phyloP scores from a whole-genome alignment of 1,284 basidiomycete species.

The Peniophora sp. region DNA sequence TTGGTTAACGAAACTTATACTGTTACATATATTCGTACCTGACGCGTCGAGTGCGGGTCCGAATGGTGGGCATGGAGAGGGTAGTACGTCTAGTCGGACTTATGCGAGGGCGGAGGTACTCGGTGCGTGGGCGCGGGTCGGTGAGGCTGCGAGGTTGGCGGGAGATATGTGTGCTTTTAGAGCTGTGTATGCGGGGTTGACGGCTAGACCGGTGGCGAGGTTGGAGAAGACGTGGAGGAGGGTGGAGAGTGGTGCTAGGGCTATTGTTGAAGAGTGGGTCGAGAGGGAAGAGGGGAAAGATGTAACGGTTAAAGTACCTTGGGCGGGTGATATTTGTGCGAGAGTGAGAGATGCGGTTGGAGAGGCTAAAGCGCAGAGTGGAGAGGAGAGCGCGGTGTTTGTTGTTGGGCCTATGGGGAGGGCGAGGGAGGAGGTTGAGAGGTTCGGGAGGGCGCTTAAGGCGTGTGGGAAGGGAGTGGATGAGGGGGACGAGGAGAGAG shows the following conservation, averaged over 20 bases:
- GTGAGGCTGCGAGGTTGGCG: constrained; percentile 54
- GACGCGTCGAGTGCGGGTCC: constrained; percentile 29
- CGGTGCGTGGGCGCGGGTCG: constrained; percentile 61
- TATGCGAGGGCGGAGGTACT: constrained; percentile 67
- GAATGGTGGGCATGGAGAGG: too few species aligned
- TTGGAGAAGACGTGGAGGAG: constrained; percentile 73
- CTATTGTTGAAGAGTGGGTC: constrained; percentile 60
- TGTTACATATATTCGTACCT: constrained; percentile 60
- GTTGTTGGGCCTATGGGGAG: constrained; percentile 30
- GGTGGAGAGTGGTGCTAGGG: constrained; percentile 49
- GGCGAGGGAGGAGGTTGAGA: constrained; percentile 42
- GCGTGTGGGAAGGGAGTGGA: constrained; percentile 37
- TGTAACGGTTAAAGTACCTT: constrained; percentile 39
- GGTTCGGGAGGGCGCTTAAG: constrained; percentile 40
- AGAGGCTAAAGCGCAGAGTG: constrained; percentile 24
- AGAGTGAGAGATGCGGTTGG: constrained; percentile 33
- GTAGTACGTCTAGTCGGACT: constrained; percentile 30
- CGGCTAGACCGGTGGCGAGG: constrained; percentile 63
- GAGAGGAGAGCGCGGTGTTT: constrained; percentile 34
- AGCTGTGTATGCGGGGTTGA: constrained; percentile 60
- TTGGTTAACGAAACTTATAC: constrained; percentile 67
- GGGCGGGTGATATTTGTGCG: constrained; percentile 53
- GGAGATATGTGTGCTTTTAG: constrained; percentile 75
- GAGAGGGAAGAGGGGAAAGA: constrained; percentile 33
- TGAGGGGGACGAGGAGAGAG: constrained; percentile 22